A percentile compares a stretch with the other conserved stretches of the same genome.
phyloP scores from a whole-genome alignment of 306 rosid genomes.

The Sicyos baderoa region DNA sequence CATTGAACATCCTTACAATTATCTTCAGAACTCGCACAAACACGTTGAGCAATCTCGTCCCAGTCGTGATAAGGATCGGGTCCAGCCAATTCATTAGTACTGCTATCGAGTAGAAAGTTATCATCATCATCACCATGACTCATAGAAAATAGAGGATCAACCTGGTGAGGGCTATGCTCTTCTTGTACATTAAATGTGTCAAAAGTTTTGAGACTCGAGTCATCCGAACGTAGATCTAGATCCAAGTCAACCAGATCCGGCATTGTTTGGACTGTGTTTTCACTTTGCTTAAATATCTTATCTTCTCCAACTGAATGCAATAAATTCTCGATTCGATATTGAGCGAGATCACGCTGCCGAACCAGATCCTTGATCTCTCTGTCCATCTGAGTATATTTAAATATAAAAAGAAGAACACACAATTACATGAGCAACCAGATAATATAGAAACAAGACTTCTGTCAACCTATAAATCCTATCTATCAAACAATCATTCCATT shows the following conservation, averaged over 20 bases:
- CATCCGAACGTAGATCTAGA: constrained; percentile 19
- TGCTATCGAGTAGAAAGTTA: constrained; percentile 39
- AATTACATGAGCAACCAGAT: constrained; percentile 11
- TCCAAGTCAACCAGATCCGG: constrained; percentile 23
- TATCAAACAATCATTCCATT: neutral
- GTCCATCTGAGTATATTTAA: constrained; percentile 52
- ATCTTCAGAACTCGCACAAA: neutral
- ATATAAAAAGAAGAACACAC: constrained; percentile 12
- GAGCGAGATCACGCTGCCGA: constrained; percentile 62
- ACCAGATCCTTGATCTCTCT: constrained; percentile 62
- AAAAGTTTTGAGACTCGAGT: constrained; percentile 7
- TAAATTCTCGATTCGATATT: constrained; percentile 47
- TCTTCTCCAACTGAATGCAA: constrained; percentile 39
- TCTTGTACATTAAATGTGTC: constrained; percentile 21
- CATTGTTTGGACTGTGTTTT: constrained; percentile 25
- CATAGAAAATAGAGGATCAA: constrained; percentile 27
- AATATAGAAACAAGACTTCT: neutral
- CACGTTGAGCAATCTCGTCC: constrained; percentile 39
- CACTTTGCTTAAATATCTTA: constrained; percentile 23
- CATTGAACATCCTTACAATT: neutral
- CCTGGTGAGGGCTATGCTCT: constrained; percentile 23
- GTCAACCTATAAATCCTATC: neutral
- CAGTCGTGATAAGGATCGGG: constrained; percentile 47
- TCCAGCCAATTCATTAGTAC: constrained; percentile 35
- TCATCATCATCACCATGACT: constrained; percentile 53